Evolutionary conservation across 2,329 filamentous ascomycete species (phyloP), one percentile per base, ranked within the genome.

Genomic region (Aspergillus bombycis): DNA sequence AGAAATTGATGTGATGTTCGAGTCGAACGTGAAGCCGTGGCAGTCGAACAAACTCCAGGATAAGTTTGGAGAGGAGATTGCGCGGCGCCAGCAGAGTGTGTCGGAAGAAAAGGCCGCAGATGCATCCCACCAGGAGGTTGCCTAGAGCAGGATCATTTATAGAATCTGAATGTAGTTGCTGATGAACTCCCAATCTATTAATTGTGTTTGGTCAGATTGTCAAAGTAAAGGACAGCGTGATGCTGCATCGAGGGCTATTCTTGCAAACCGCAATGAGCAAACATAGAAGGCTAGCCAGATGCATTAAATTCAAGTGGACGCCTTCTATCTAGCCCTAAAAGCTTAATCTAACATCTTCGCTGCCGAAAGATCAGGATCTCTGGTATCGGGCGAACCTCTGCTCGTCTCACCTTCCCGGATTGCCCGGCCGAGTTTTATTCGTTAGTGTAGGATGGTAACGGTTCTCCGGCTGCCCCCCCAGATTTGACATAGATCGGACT

Each of bases 1-100:
- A 73, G 90, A 94, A 75, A 89, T 93, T 75, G 90, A 91, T 67
- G 83, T 88, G 16, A 87, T 93, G 64, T 93, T 93, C 71, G 73
- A 77, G 11, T 66, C 67, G 0, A 64, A 72, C 41, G 65, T 77
- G 12, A 75, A 72, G 65, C 67, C 75, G 6, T 78, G 76, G 76
- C 64, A 68, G 30, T 74, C 72, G 9, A 57, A 58, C 12, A 50
- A 70, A 36, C 63, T 77, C 0, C 58, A 67, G 5, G 67, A 70
- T 28, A 60, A 58, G 1, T 75, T 77, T 52, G 64, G 65, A 0
- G 70, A 74, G 52, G 65, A 75, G 54, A 46, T 73, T 26, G 65
- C 71, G 52, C 69, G 66, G 6, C 61, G 67, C 21, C 63, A 66
- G 58, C n/a, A 60, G 54, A 69, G 65, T 41, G 59, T 65, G 9